Conservation (phyloP, 768 basidiomycete genomes). For the Steccherinum ochraceum region DNA sequence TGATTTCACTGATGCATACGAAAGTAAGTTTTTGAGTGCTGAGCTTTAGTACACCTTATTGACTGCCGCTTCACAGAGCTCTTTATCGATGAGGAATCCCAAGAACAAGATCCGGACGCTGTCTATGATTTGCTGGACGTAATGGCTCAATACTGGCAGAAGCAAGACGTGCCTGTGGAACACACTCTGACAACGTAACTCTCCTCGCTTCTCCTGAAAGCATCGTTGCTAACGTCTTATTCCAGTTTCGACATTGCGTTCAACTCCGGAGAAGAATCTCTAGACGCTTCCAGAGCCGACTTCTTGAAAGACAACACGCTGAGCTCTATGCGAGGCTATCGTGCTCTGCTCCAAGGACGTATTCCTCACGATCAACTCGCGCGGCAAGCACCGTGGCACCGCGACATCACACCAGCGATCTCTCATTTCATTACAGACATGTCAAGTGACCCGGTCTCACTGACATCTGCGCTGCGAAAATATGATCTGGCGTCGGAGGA, state of each 20-base stretch:
- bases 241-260: slow-evolving; percentile 59
- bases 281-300: slow-evolving; percentile 38
- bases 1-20: slow-evolving; percentile 48
- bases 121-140: slow-evolving; percentile 45
- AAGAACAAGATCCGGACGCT: slow-evolving; percentile 26
- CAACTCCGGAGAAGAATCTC: slow-evolving; percentile 44
- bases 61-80: too few relatives aligned
- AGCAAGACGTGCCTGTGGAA: slow-evolving; percentile 39
- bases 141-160: slow-evolving; percentile 53
- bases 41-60: too few relatives aligned
- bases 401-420: slow-evolving; percentile 42
- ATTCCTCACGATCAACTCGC: slow-evolving; percentile 33
- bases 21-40: slow-evolving; percentile 40
- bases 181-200: slow-evolving; percentile 60
- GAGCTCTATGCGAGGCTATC: slow-evolving; percentile 46
- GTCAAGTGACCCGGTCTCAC: slow-evolving; percentile 26
- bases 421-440: slow-evolving; percentile 34
- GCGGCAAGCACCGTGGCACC: slow-evolving; percentile 46
- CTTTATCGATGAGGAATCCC: neutral
- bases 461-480: slow-evolving; percentile 32
- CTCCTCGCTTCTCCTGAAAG: too few relatives aligned
- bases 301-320: slow-evolving; percentile 53
- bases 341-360: slow-evolving; percentile 42
- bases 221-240: too few relatives aligned
- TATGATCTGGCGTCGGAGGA: slow-evolving; percentile 37